Base-by-base conservation (phyloP, 2,329 filamentous ascomycete genomes). In the Amylocarpus encephaloides region DNA sequence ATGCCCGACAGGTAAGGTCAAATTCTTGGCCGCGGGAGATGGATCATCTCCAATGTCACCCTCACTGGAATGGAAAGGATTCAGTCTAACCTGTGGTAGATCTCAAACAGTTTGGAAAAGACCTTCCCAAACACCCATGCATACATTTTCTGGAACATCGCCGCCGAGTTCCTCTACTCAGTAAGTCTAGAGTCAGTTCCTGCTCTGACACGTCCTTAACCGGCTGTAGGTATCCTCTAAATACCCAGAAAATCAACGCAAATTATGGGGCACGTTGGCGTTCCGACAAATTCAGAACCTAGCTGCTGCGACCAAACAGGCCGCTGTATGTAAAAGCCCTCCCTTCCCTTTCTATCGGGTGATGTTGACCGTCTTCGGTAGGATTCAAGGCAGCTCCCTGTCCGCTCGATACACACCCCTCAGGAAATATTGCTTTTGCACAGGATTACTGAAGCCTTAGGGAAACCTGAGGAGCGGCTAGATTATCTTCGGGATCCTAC, bases 111-210 rank as follows among this genome's bases (percentile, higher is more conserved):
- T 48, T 55, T 67, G 5, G 64, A 67, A 44, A 67, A 65, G 40
- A 61, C 49, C 15, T 67, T 66, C 29, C 58, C 62, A 2, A 53
- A 51, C 15, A 66, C 61, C 32, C 65, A 61, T 51, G 44, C 54
- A 34, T 67, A 66, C 46, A 49, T 62, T 33, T 66, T 66, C 44
- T 67, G 64, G 64, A 65, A 62, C 22, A 60, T 67, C 15, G 56
- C 64, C 12, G 57, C 59, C 5, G 60, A 62, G 49, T 64, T 62
- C 48, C 45, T 65, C 19, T 63, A 57, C 48, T 62, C 64, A n/a
- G 64, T 65, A 54, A 58, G 58, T 54, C 11, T 40, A 18, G 26
- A 29, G 32, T 33, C 26, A 3, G 10, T 12, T 5, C 15, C 6
- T 30, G n/a, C 35, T 12, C 9, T 26, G 19, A 47, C 36, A 19